Evolutionary conservation across 306 rosid genomes (phyloP).

Genomic region (Lupinus albus): DNA sequence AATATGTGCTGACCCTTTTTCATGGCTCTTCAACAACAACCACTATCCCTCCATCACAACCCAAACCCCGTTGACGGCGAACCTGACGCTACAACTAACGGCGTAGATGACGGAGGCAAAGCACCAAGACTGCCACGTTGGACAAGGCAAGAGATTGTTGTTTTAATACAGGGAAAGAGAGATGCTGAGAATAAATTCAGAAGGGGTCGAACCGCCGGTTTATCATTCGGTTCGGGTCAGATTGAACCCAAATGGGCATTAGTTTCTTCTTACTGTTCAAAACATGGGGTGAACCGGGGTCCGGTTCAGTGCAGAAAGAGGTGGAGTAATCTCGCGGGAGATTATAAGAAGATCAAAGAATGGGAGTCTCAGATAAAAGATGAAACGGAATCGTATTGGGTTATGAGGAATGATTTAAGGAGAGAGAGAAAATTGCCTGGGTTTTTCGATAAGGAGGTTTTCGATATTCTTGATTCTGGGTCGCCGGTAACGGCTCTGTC

Average conservation of each 20-base stretch:
- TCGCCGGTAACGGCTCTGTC: constrained; percentile 38
- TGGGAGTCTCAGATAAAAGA: constrained; percentile 73
- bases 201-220: constrained; percentile 48
- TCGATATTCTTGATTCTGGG: constrained; percentile 69
- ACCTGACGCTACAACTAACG: constrained; percentile 45
- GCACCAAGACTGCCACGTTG: constrained; percentile 78
- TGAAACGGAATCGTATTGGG: constrained; percentile 81
- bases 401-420: constrained; percentile 76
- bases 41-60: constrained; percentile 40
- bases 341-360: constrained; percentile 78
- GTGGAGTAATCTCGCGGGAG: constrained; percentile 89
- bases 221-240: constrained; percentile 64
- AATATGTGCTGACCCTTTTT: constrained; percentile 35
- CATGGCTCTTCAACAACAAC: constrained; percentile 63
- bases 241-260: constrained; percentile 83
- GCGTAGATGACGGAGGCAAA: constrained; percentile 62
- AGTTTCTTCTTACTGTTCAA: constrained; percentile 69
- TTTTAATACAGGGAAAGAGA: constrained; percentile 74
- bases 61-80: constrained; percentile 49
- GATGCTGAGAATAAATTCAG: constrained; percentile 65
- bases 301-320: constrained; percentile 89
- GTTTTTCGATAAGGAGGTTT: constrained; percentile 83
- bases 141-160: constrained; percentile 84
- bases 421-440: constrained; percentile 78
- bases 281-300: constrained; percentile 79